Evolutionary conservation across 2,329 filamentous ascomycete species (phyloP).

Genomic region (Grosmannia penicillata): DNA sequence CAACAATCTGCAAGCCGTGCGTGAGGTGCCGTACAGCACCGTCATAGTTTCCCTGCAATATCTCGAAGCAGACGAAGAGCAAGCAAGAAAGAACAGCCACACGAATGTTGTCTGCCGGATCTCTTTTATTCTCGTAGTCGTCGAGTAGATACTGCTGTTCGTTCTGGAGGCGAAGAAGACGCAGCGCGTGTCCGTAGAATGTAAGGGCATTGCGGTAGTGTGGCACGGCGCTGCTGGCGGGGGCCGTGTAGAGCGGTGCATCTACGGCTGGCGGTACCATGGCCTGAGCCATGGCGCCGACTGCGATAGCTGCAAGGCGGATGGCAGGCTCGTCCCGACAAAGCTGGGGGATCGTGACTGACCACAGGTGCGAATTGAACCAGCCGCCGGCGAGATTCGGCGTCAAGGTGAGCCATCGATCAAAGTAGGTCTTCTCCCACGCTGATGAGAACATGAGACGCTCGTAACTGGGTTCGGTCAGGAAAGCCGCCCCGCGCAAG

Average conservation of each 20-base stretch:
- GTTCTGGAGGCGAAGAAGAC: conserved; percentile 7
- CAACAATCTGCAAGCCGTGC: conserved; percentile 21
- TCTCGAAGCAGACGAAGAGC: conserved; percentile 23
- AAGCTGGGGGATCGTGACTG: conserved; percentile 19
- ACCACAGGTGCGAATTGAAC: conserved; percentile 22
- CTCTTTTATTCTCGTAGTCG: conserved; percentile 9
- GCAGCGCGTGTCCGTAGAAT: conserved; percentile 20
- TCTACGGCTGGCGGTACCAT: too few relatives aligned
- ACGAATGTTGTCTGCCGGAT: conserved; percentile 9
- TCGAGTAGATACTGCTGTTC: conserved; percentile 7
- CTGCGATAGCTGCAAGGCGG: conserved; percentile 21
- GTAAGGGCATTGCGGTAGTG: conserved; percentile 20
- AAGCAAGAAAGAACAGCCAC: conserved; percentile 21
- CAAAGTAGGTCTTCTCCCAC: conserved; percentile 15
- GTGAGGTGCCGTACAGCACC: conserved; percentile 21
- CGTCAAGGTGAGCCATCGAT: conserved; percentile 13
- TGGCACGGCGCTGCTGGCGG: not conserved
- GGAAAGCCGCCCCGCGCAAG: not conserved
- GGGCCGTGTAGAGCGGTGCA: conserved; percentile 1
- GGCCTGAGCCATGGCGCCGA: conserved; percentile 18
- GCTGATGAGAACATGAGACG: conserved; percentile 8
- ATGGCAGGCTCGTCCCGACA: conserved; percentile 18
- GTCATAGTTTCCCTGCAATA: conserved; percentile 20
- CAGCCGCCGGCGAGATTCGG: conserved; percentile 14
- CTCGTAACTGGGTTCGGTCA: conserved; percentile 7